Conservation (phyloP, 202 grass and related monocot genomes). For the Panicum virgatum region DNA sequence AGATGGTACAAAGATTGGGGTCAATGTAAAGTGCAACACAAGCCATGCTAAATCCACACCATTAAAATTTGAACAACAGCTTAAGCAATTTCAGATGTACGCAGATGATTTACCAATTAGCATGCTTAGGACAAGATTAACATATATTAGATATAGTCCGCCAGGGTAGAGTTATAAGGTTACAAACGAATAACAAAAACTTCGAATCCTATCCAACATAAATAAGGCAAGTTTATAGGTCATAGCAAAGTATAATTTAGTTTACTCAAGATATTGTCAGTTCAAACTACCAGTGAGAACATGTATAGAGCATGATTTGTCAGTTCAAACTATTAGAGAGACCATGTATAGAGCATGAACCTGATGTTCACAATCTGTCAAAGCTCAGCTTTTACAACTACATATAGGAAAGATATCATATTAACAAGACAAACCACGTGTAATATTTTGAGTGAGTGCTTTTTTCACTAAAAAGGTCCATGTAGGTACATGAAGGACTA, state of each 20-base stretch:
- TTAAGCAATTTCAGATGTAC: conserved; percentile 1
- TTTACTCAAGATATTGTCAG: neutral
- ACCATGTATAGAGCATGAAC: neutral
- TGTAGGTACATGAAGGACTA: neutral
- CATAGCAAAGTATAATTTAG: neutral
- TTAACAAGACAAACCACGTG: neutral
- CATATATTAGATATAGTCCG: neutral
- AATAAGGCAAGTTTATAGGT: neutral
- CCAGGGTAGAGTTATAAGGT: neutral
- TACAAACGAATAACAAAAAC: neutral
- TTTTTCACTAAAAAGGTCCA: neutral
- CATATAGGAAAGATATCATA: neutral
- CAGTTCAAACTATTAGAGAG: too few species aligned
- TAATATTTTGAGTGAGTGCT: neutral
- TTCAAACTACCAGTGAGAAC: neutral
- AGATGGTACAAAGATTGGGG: neutral
- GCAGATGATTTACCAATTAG: conserved; percentile 6
- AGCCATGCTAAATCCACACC: conserved; percentile 16
- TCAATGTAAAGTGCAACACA: neutral
- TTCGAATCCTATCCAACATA: neutral
- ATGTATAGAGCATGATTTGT: too few species aligned
- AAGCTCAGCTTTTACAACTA: neutral
- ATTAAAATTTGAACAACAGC: neutral
- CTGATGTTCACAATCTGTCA: neutral
- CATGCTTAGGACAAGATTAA: neutral